phyloP scores from a whole-genome alignment of 1,139 yeast genomes.

The Taphrina pruni region DNA sequence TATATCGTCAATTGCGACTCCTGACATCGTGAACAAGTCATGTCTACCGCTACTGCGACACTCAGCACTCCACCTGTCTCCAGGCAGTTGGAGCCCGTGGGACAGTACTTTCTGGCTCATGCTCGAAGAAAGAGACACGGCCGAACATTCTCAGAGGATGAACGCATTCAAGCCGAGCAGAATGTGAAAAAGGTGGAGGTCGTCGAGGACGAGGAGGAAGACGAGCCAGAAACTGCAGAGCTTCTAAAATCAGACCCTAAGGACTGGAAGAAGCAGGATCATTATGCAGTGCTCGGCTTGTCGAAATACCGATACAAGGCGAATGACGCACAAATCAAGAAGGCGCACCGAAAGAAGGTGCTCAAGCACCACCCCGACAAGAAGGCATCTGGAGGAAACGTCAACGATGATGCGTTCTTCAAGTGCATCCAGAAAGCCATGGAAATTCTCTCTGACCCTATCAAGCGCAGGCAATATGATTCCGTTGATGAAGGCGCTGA shows the following conservation, averaged over 20 bases:
- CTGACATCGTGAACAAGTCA: not conserved
- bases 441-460: conserved; percentile 84
- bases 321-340: conserved; percentile 89
- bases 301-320: conserved; percentile 91
- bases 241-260: conserved; percentile 89
- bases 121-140: conserved; percentile 96
- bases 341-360: conserved; percentile 93
- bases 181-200: conserved; percentile 78
- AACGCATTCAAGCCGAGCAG: conserved; percentile 88
- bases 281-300: conserved; percentile 93
- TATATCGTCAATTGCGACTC: too few relatives aligned
- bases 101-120: conserved; percentile 92
- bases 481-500: conserved; percentile 91
- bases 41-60: conserved; percentile 35
- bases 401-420: conserved; percentile 96
- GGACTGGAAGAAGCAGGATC: conserved; percentile 93
- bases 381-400: conserved; percentile 86
- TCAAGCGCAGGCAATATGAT: conserved; percentile 89
- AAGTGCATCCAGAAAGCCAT: conserved; percentile 96
- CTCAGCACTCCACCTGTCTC: conserved; percentile 33
- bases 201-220: conserved; percentile 77
- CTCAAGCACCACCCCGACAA: conserved; percentile 98
- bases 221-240: conserved; percentile 72
- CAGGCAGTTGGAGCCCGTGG: conserved; percentile 81
- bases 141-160: conserved; percentile 98